Base-by-base conservation (phyloP, 2,329 filamentous ascomycete species). In the Neopestalotiopsis rosae region DNA sequence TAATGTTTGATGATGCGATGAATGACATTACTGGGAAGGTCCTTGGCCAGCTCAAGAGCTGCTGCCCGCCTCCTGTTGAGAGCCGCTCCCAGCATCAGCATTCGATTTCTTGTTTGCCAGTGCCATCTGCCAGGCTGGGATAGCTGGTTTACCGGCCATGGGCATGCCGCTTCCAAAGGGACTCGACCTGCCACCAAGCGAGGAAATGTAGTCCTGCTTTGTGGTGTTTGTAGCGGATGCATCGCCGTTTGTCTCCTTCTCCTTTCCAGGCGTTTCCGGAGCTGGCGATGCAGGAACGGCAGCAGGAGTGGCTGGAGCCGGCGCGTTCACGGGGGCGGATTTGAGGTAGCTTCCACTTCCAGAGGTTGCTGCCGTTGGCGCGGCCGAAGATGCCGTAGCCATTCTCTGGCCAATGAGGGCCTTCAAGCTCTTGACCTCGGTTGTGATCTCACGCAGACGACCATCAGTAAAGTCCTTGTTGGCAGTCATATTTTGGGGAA, bases 381-480 rank as follows among this genome's bases (percentile, higher is more conserved):
- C 69, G 9, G 80, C 75, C 3, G 79, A 69, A 5, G 75, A 63
- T 4, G 28, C 59, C 14, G 28, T 17, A 28, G 81, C 84, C 86
- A 91, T 87, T 70, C 90, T 83, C 79, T 91, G 89, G 58, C 86
- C 84, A 75, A 99, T 89, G 66, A 99, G 85, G 2, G 93, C 93
- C 87, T 98, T 98, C 75, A 99, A 84, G 79, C 95, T 98, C 84
- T 93, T 94, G 75, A 99, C 86, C 81, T 99, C 96, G 6, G 87
- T 88, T 73, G 93, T 93, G 73, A 99, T 89, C 75, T 98, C 96
- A 80, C 91, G 92, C 69, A 99, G 84, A 63, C 94, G 88, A 72
- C 85, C 88, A 77, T 98, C 95, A 32, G 93, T 94, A 67, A 90
- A 87, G 71, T 95, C 93, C 81, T 95, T 95, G 77, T 98, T 94